phyloP scores from a whole-genome alignment of 1,139 yeast genomes.

The Suhomyces terraborum region DNA sequence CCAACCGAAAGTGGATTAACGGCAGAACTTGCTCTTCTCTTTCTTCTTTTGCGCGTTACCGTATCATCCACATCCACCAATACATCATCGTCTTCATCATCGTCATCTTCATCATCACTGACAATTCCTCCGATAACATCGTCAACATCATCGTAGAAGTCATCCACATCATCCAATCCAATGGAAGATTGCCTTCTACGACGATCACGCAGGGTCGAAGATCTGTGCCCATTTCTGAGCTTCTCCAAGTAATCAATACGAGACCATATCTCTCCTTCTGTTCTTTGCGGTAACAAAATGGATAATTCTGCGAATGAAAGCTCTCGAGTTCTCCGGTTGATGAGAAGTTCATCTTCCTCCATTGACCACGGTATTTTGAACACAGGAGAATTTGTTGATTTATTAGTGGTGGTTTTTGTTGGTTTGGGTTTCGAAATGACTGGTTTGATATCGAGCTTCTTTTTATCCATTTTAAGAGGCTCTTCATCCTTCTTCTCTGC shows the following conservation, averaged over 20 bases:
- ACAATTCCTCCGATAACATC: slow-evolving; percentile 42
- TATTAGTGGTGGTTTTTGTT: slow-evolving; percentile 2
- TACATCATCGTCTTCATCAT: slow-evolving; percentile 27
- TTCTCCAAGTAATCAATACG: slow-evolving; percentile 60
- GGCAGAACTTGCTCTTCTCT: slow-evolving; percentile 48
- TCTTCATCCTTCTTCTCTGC: slow-evolving; percentile 37
- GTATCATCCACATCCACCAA: slow-evolving; percentile 44
- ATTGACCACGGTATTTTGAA: slow-evolving; percentile 52
- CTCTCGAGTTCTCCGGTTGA: slow-evolving; percentile 58
- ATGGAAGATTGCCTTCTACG: slow-evolving; percentile 44
- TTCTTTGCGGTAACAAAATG: slow-evolving; percentile 67
- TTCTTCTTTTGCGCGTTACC: slow-evolving; percentile 33
- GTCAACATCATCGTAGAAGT: slow-evolving; percentile 42
- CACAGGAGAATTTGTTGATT: slow-evolving; percentile 23
- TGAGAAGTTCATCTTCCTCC: slow-evolving; percentile 74
- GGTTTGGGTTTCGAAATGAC: slow-evolving; percentile 7
- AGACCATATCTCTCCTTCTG: slow-evolving; percentile 72
- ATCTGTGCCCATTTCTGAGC: slow-evolving; percentile 44
- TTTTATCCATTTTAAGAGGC: slow-evolving; percentile 22
- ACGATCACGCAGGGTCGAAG: slow-evolving; percentile 34
- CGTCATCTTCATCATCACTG: slow-evolving; percentile 35
- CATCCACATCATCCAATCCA: slow-evolving; percentile 51
- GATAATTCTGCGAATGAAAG: slow-evolving; percentile 74
- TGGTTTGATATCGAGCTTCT: slow-evolving; percentile 16
- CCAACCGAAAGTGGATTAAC: slow-evolving; percentile 44